Evolutionary conservation across 768 basidiomycete genomes (phyloP), one percentile per base, ranked within the genome.

Genomic region (Nidularia pulvinata): DNA sequence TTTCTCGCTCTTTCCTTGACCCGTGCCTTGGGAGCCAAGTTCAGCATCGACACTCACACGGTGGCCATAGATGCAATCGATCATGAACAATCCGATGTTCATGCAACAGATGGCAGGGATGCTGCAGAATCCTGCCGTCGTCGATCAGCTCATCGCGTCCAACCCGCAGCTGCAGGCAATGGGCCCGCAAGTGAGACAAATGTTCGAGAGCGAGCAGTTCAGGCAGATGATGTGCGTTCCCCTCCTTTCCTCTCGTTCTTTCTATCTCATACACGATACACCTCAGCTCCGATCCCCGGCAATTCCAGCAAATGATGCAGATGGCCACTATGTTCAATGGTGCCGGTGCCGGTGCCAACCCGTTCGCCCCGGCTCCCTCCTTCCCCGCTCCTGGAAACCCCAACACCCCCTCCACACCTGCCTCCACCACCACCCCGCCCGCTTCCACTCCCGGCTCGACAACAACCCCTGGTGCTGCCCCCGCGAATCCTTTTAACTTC

Each of bases 11-110:
- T 32, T 46, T 5, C 33, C 48, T 37, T 16, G 30, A 3, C 7
- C 4, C 30, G 19, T 52, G 32, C 33, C 55, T 10, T 25, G 25
- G 25, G 25, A 25, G 4, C 25, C 25, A 25, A 25, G 25, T 25
- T 25, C 25, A 25, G 25, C 25, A 32, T 57, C n/a, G 52, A 32
- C 25, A 25, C 6, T n/a, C 9, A 54, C 53, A 55, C 11, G 33
- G 47, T 50, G 35, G 58, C 54, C 13, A 5, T 61, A 93, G 90
- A 75, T 95, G 69, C 88, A 93, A 65, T 76, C 76, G 32, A 88
- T 98, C 89, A 81, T 97, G 79, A 85, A 89, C 62, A 87, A 84
- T 14, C 91, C 91, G 1, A 80, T 91, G 57, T 94, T 95, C 60
- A 68, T 95, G 39, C 83, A 91, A 57, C 91, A 95, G 69, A 96